phyloP scores from a whole-genome alignment of 2,329 filamentous ascomycete genomes.

The Botryosphaeria dothidea region DNA sequence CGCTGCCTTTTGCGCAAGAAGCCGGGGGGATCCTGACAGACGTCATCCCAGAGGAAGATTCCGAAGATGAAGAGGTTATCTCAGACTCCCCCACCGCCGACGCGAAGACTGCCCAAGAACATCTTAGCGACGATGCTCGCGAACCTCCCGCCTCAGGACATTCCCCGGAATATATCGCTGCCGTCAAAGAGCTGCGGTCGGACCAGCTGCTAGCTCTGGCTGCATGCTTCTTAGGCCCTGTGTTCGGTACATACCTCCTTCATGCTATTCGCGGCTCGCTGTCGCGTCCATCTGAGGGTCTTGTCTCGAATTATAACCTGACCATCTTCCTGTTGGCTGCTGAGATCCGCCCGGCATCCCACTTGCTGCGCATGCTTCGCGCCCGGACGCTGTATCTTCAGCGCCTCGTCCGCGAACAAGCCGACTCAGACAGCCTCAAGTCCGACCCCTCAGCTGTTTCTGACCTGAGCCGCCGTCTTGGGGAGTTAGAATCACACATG shows the following conservation, averaged over 20 bases:
- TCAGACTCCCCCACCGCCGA: neutral
- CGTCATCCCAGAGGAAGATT: slow-evolving; percentile 34
- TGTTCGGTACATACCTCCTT: slow-evolving; percentile 79
- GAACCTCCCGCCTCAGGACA: neutral
- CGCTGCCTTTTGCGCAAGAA: neutral
- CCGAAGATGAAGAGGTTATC: slow-evolving; percentile 24
- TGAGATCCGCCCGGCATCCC: slow-evolving; percentile 79
- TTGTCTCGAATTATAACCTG: slow-evolving; percentile 91
- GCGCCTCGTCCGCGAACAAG: slow-evolving; percentile 56
- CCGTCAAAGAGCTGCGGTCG: slow-evolving; percentile 65
- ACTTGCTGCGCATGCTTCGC: slow-evolving; percentile 78
- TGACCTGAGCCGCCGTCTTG: slow-evolving; percentile 54
- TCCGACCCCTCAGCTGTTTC: slow-evolving; percentile 22
- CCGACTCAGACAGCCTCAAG: slow-evolving; percentile 29
- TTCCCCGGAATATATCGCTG: slow-evolving; percentile 38
- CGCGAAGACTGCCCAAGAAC: neutral
- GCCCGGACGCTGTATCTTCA: slow-evolving; percentile 80
- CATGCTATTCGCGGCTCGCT: slow-evolving; percentile 80
- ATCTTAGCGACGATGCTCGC: neutral
- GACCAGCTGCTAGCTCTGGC: slow-evolving; percentile 75
- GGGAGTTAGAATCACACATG: slow-evolving; percentile 66
- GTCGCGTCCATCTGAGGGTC: slow-evolving; percentile 77
- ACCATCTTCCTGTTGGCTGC: slow-evolving; percentile 86
- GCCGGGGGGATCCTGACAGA: neutral
- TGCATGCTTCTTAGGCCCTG: slow-evolving; percentile 77